Evolutionary conservation across 352 stramenopile species (phyloP), one percentile per base, ranked within the genome.

Genomic region (Phytopythium aichiense): DNA sequence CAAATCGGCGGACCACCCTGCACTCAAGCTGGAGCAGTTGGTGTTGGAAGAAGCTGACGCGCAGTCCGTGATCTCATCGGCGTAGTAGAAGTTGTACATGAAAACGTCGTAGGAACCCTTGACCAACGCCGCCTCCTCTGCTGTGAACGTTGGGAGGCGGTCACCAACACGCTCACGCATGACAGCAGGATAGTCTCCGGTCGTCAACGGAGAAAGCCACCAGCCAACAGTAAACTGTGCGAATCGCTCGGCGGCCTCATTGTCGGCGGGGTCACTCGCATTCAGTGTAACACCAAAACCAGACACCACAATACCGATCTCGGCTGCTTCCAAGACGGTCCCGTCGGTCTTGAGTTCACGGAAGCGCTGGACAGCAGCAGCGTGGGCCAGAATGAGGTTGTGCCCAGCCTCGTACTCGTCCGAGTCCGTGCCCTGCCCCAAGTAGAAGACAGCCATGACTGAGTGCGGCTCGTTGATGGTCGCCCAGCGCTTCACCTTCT

Each of bases 21-120:
- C 51, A 22, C 56, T 54, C 7, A 77, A 67, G 30, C 61, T 65
- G 0, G 61, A 64, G 51, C 76, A 88, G 11, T 72, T 72, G 6
- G 73, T 67, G 9, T 63, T 65, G 4, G 80, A 88, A 11, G 58
- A 50, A 4, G 69, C 56, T 9, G 69, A 76, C 9, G 57, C 56
- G 43, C 77, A 88, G 67, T 92, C 73, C 0, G 74, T 81, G 13
- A 87, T 86, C 3, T 70, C 37, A 33, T 76, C 75, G 22, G 81
- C 76, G 38, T 65, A 75, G 74, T 99, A 99, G 69, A 98, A 89
- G 73, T 99, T 98, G n/a, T 98, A 69, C 58, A 97, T 97, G 59
- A 99, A 91, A 59, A 98, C 92, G 58, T 98, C 96, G 63, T 84
- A 86, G 25, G 87, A 97, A 13, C 77, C 81, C 49, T 84, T 80